These are phyloP conservation scores for Cryphonectria japonica DNA, from an alignment of 2,329 filamentous ascomycete genomes.

Conservation along the genomic window DNA sequence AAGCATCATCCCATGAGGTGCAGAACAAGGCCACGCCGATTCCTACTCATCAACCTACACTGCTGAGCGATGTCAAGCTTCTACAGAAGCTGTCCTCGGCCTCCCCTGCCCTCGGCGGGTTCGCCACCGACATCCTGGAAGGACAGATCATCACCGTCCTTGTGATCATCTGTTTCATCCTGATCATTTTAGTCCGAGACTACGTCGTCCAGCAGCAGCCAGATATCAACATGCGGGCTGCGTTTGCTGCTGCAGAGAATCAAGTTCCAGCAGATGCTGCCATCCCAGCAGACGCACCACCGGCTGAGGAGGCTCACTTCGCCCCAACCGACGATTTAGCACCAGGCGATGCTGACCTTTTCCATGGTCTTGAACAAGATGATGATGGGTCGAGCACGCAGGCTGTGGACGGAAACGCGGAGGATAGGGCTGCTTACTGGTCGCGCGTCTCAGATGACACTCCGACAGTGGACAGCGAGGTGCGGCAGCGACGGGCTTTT, in stretches of 20 bases:
- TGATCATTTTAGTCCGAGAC: conserved; percentile 95
- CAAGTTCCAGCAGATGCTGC: conserved; percentile 21
- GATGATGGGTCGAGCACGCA: conserved; percentile 16
- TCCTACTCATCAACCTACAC: conserved; percentile 41
- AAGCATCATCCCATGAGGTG: conserved; percentile 10
- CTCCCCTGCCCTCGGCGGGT: conserved; percentile 40
- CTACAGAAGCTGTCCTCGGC: conserved; percentile 69
- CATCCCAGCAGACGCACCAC: conserved; percentile 11
- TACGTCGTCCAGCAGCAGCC: conserved; percentile 99
- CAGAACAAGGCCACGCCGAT: conserved; percentile 30
- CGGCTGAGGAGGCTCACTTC: neutral
- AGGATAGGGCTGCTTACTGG: conserved; percentile 9
- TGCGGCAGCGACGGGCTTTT: conserved; percentile 6
- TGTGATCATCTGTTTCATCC: conserved; percentile 90
- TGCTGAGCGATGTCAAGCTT: conserved; percentile 61
- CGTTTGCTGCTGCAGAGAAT: conserved; percentile 51
- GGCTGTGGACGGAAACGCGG: conserved; percentile 17
- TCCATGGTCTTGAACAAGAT: conserved; percentile 21
- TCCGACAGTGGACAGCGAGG: neutral
- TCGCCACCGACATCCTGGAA: conserved; percentile 75
- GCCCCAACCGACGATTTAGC: conserved; percentile 17
- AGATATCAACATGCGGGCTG: conserved; percentile 79
- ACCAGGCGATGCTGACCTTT: conserved; percentile 15
- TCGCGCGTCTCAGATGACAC: neutral
- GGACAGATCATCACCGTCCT: conserved; percentile 91